Evolutionary conservation across 2,329 filamentous ascomycete species (phyloP).

Genomic region (Cytospora mali): DNA sequence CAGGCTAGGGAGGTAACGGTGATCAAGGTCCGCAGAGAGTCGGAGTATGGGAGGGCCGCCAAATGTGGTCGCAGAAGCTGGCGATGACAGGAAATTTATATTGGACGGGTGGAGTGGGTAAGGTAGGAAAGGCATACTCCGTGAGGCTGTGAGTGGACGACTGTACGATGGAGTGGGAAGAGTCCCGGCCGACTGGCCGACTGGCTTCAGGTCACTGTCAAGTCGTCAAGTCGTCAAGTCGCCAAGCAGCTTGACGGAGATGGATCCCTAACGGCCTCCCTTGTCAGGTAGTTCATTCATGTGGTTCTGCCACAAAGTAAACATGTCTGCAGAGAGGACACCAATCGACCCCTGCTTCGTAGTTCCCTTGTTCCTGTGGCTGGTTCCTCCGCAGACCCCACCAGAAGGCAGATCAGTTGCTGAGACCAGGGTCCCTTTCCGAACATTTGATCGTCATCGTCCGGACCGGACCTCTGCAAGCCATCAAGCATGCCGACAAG

Average conservation of each 20-base stretch:
- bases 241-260: too few relatives aligned
- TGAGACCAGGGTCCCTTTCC: background rate
- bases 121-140: background rate
- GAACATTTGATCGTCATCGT: conserved; percentile 24
- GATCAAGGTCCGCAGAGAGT: background rate
- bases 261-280: too few relatives aligned
- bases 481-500: conserved; percentile 1
- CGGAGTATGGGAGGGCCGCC: conserved; percentile 1
- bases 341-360: background rate
- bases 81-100: conserved; percentile 23
- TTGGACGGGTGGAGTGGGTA: background rate
- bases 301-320: too few relatives aligned
- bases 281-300: too few relatives aligned
- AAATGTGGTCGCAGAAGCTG: conserved; percentile 12
- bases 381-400: background rate
- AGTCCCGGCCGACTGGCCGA: background rate
- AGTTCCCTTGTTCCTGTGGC: background rate
- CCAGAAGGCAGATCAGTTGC: background rate
- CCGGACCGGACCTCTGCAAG: conserved; percentile 18
- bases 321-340: background rate
- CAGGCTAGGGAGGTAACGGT: background rate
- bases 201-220: background rate
- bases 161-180: background rate
- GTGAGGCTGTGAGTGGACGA: conserved; percentile 5
- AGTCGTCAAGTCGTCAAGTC: too few relatives aligned